A percentile compares a stretch with the other conserved stretches of the same genome.
Evolutionary conservation across 1,139 yeast genomes (phyloP).

Genomic region (Diutina sp.): DNA sequence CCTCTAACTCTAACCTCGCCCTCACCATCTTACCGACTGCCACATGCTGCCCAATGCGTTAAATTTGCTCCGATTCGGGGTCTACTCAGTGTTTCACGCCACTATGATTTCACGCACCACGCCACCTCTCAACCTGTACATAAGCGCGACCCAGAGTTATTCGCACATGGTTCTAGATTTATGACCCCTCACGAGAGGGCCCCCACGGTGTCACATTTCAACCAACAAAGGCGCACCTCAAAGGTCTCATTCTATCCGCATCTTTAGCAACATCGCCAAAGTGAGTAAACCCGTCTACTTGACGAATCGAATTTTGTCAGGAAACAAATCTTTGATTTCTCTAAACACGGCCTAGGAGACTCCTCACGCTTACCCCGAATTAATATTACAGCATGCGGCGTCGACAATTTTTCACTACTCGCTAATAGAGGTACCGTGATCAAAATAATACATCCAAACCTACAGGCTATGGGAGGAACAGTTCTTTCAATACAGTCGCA

Average conservation of each 20-base stretch:
- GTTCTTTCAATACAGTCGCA: conserved; percentile 52
- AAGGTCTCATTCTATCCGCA: too few relatives aligned
- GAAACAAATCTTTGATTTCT: too few relatives aligned
- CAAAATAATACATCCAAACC: background rate
- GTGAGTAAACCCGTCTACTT: too few relatives aligned
- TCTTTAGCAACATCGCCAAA: too few relatives aligned
- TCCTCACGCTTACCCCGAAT: background rate
- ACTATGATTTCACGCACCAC: background rate
- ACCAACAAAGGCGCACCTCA: background rate
- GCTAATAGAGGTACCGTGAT: background rate
- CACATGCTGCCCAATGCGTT: background rate
- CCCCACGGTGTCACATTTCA: background rate
- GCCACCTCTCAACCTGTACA: background rate
- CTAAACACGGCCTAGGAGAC: background rate
- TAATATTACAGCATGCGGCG: background rate
- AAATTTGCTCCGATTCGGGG: background rate
- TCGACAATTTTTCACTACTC: background rate
- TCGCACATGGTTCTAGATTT: background rate
- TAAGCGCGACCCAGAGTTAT: background rate
- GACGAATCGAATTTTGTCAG: too few relatives aligned
- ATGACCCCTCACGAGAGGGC: background rate
- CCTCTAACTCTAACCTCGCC: background rate
- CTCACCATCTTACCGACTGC: background rate
- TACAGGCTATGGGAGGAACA: background rate
- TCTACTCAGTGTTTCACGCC: background rate